Conservation (phyloP, 2,329 filamentous ascomycete genomes). For the Fusarium sp. region DNA sequence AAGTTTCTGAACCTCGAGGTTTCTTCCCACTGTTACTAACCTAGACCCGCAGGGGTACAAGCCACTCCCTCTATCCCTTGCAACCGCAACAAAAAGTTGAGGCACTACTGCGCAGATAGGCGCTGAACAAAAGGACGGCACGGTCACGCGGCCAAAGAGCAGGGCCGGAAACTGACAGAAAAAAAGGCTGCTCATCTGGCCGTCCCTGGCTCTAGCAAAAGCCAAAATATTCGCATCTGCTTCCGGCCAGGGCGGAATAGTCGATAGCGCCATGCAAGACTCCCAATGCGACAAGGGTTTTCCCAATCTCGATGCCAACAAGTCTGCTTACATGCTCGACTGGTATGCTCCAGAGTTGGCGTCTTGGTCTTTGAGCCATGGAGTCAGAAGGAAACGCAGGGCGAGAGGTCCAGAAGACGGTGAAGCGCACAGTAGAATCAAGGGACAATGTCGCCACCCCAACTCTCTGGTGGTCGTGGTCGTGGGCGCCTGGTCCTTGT, state of each 20-base stretch:
- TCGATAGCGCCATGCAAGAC: constrained; percentile 39
- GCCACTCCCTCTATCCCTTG: neutral
- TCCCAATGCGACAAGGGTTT: constrained; percentile 18
- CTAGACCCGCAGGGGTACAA: neutral
- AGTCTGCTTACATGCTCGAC: constrained; percentile 4
- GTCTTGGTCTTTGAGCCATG: constrained; percentile 19
- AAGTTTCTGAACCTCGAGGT: constrained; percentile 1
- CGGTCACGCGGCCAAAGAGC: constrained; percentile 13
- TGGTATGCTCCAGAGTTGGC: constrained; percentile 6
- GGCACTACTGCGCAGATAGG: neutral
- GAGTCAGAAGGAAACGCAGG: constrained; percentile 14
- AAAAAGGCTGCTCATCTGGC: constrained; percentile 19
- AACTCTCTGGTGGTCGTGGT: constrained; percentile 2
- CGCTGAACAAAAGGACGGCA: constrained; percentile 1
- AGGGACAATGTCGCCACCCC: constrained; percentile 13
- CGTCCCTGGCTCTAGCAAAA: constrained; percentile 22
- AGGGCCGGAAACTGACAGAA: constrained; percentile 12
- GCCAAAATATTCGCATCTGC: constrained; percentile 21
- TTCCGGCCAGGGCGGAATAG: constrained; percentile 25
- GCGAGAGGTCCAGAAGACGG: constrained; percentile 16
- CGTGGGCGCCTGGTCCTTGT: constrained; percentile 9
- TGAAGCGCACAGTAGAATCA: constrained; percentile 12
- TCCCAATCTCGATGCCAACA: constrained; percentile 26
- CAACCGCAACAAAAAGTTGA: constrained; percentile 16
- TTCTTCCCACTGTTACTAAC: neutral